Evolutionary conservation across 73 alveolate genomes (phyloP), one percentile per base, ranked within the genome.

Genomic region (Paramecium sexaurelia): DNA sequence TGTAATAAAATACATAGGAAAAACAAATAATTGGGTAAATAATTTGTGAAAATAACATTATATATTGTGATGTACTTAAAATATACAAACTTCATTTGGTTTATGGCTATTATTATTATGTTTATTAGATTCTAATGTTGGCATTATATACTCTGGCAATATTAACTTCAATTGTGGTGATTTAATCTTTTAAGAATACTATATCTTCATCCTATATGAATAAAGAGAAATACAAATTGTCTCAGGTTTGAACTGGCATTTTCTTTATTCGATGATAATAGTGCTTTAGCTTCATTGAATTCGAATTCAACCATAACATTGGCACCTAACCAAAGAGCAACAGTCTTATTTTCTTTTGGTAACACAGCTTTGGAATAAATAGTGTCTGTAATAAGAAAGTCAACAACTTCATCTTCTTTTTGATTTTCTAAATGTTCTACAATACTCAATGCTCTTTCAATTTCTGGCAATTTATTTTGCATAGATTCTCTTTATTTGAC

Each of bases 301-400:
- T 94, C 37, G 87, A 95, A 96, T 93, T 97, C 99, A 87, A 95
- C 97, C 99, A 97, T 96, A 32, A 96, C 98, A 94, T 97, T 97
- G 35, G 99, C 99, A 41, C 99, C 99, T 55, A 97, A 91, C 99
- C 99, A 97, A 51, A 97, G 84, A 55, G 96, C 95, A 5, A 97
- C 99, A 55, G 92, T 95, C 39, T 96, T 96, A 75, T 95, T 94
- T 55, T 92, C 94, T 57, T 95, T 96, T 7, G 97, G 93, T 90
- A 97, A 78, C 32, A 84, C 95, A 29, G 99, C 99, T 92, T 96
- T 97, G 1, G 98, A 97, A 97, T 97, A 97, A 39, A 97, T 93
- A 86, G 96, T 95, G 87, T 97, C 99, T 57, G 98, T 71, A 45
- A 97, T 91, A 84, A 96, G 94, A 95, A 94, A 97, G 90, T 97